These are phyloP conservation scores for Gryganskiella cystojenkinii DNA, from an alignment of 192 early-diverging fungal species.

Conservation along the genomic window DNA sequence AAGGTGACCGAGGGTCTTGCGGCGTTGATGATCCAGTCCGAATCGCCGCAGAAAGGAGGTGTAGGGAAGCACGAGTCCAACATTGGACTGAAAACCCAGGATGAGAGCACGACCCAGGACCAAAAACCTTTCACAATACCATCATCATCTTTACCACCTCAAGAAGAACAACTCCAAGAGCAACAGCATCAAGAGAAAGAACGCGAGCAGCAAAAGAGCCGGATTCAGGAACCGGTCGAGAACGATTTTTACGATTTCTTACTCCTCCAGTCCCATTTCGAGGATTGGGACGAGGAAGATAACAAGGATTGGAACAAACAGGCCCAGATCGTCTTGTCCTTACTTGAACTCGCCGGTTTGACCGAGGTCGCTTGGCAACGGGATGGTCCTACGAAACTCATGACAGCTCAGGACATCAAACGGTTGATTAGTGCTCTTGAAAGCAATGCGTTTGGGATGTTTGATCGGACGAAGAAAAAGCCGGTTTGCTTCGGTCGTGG, in stretches of 20 bases:
- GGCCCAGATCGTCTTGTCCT: slow-evolving; percentile 54
- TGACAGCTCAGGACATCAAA: slow-evolving; percentile 57
- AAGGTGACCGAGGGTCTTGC: background rate
- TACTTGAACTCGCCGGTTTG: slow-evolving; percentile 57
- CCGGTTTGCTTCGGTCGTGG: slow-evolving; percentile 59
- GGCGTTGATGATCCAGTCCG: no score
- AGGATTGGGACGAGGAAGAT: slow-evolving; percentile 68
- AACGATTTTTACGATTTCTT: slow-evolving; percentile 55
- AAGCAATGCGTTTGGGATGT: slow-evolving; percentile 79
- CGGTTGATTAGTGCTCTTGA: slow-evolving; percentile 68
- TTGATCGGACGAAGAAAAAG: slow-evolving; percentile 51
- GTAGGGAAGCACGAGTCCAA: slow-evolving; percentile 2
- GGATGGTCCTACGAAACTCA: slow-evolving; percentile 2
- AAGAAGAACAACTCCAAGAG: background rate
- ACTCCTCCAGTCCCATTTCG: slow-evolving; percentile 68
- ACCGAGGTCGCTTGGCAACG: slow-evolving; percentile 36
- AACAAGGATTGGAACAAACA: slow-evolving; percentile 67
- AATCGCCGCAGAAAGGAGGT: no score
- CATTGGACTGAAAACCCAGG: background rate
- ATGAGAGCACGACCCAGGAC: no score
- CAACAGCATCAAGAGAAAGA: background rate
- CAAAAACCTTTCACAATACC: background rate
- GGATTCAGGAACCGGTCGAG: slow-evolving; percentile 39
- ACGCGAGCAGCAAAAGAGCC: background rate
- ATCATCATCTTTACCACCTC: background rate